Conservation (phyloP, 352 stramenopile genomes). For the Phytopythium oedochilum region DNA sequence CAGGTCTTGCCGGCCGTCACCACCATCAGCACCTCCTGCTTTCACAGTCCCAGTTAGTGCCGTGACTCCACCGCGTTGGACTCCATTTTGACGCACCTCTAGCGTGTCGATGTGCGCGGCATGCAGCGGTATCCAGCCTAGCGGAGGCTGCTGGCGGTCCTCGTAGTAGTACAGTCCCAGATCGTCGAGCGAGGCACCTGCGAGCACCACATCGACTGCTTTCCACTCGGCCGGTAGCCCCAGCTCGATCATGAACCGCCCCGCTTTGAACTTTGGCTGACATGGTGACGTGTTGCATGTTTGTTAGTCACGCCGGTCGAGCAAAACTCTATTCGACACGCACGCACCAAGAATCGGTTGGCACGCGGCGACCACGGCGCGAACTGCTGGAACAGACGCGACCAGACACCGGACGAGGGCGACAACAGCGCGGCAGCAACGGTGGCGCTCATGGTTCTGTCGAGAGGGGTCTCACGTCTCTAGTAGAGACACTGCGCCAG, state of each 20-base stretch:
- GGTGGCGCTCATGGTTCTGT: neutral
- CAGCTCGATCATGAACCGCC: conserved; percentile 52
- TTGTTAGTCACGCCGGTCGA: neutral
- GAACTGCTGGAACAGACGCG: conserved; percentile 49
- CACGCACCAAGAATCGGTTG: conserved; percentile 40
- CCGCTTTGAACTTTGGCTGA: conserved; percentile 60
- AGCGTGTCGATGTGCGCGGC: conserved; percentile 65
- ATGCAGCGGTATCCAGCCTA: conserved; percentile 55
- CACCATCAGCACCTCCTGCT: conserved; percentile 69
- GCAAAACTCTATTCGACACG: too few species aligned
- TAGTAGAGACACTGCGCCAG: too few species aligned
- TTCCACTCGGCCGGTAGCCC: conserved; percentile 48
- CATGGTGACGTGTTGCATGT: neutral
- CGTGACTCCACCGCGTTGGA: neutral
- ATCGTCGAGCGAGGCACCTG: conserved; percentile 40
- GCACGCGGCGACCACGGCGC: conserved; percentile 15
- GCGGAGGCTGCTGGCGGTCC: conserved; percentile 15
- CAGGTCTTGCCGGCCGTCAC: conserved; percentile 72
- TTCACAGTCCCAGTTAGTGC: neutral
- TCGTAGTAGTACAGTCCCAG: conserved; percentile 71
- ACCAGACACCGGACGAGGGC: conserved; percentile 24
- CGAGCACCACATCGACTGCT: conserved; percentile 59
- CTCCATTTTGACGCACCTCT: conserved; percentile 12
- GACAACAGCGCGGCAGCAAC: neutral
- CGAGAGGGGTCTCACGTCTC: too few species aligned